Conservation (phyloP, 2,329 filamentous ascomycete genomes). For the Cordyceps militaris region DNA sequence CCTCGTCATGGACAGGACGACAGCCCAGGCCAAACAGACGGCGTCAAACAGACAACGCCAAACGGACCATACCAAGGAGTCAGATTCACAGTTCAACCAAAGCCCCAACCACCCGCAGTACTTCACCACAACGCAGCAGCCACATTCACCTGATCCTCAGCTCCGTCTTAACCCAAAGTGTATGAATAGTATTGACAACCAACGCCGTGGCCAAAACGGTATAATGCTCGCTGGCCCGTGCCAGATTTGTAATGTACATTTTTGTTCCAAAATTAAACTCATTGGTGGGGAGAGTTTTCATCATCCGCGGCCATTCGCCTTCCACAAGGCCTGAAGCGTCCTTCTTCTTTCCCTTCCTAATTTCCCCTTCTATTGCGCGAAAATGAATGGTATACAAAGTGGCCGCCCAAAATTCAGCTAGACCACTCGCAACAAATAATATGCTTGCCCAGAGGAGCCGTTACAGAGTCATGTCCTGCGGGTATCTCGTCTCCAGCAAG, state of each 20-base stretch:
- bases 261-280: conserved; percentile 22
- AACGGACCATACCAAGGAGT: neutral
- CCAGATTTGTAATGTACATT: conserved; percentile 45
- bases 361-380: neutral
- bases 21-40: too few relatives aligned
- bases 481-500: neutral
- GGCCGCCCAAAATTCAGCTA: neutral
- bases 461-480: neutral
- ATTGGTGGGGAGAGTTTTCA: conserved; percentile 43
- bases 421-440: neutral
- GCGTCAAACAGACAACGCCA: too few relatives aligned
- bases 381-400: conserved; percentile 7
- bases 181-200: conserved; percentile 20
- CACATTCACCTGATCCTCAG: neutral
- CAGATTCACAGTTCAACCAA: neutral
- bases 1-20: too few relatives aligned
- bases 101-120: neutral
- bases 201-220: conserved; percentile 32
- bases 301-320: conserved; percentile 20
- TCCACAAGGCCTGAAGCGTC: neutral
- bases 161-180: conserved; percentile 12
- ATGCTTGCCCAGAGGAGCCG: neutral
- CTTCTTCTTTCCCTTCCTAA: neutral
- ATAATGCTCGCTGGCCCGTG: conserved; percentile 39
- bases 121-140: too few relatives aligned